These are phyloP conservation scores for Magnusiomyces paraingens DNA, from an alignment of 1,139 yeast species.

Conservation along the genomic window DNA sequence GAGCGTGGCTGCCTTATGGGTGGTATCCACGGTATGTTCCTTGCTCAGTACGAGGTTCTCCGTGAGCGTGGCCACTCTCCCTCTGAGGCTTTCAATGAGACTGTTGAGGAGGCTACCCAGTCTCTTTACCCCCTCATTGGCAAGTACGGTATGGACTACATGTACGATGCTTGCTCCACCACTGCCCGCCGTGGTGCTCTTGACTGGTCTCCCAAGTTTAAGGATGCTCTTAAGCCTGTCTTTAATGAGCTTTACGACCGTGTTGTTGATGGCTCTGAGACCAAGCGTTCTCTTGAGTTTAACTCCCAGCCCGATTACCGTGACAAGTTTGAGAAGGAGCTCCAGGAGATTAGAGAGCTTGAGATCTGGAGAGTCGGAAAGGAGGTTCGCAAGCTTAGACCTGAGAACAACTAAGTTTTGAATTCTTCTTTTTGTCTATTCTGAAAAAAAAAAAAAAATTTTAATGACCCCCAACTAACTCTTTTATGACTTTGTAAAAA, in stretches of 20 bases:
- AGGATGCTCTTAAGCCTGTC: slow-evolving; percentile 97
- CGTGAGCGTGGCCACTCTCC: slow-evolving; percentile 99
- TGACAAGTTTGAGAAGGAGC: slow-evolving; percentile 90
- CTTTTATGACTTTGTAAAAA: not conserved
- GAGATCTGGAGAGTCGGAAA: slow-evolving; percentile 99
- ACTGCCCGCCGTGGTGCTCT: slow-evolving; percentile 99
- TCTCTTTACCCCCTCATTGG: slow-evolving; percentile 98
- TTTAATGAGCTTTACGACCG: slow-evolving; percentile 93
- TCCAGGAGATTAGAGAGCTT: slow-evolving; percentile 87
- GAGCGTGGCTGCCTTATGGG: slow-evolving; percentile 99
- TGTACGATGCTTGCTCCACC: slow-evolving; percentile 99
- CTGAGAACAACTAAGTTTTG: slow-evolving; percentile 77
- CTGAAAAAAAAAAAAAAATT: not conserved
- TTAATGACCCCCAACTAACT: too few species aligned
- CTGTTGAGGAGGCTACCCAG: slow-evolving; percentile 99
- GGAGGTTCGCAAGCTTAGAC: slow-evolving; percentile 99
- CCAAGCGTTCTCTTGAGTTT: slow-evolving; percentile 96
- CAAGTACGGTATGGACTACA: slow-evolving; percentile 99
- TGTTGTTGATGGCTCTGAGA: slow-evolving; percentile 93
- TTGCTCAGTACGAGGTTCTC: slow-evolving; percentile 98
- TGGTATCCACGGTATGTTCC: slow-evolving; percentile 99
- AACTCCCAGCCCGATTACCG: slow-evolving; percentile 98
- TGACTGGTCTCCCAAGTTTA: slow-evolving; percentile 99
- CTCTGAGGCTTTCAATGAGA: slow-evolving; percentile 99
- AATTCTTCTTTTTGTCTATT: not conserved